Evolutionary conservation across 441 rosid species (phyloP).

Genomic region (Dalechampia spathulata): DNA sequence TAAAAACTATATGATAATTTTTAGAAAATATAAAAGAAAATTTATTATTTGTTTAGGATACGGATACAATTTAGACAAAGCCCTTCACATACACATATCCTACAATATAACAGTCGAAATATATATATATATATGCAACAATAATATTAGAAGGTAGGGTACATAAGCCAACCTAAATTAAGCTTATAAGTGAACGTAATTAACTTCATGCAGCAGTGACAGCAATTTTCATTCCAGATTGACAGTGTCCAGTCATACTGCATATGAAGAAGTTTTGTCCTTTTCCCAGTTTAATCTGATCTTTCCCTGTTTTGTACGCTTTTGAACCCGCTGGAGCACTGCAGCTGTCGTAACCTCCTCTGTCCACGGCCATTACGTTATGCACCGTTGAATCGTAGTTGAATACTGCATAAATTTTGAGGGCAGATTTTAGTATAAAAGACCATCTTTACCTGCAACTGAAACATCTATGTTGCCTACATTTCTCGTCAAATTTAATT

Average conservation of each 20-base stretch:
- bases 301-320: conserved; percentile 35
- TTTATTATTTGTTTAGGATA: too few species aligned
- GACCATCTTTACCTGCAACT: too few species aligned
- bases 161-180: neutral
- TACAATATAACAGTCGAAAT: too few species aligned
- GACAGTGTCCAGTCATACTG: conserved; percentile 34
- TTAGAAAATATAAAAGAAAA: too few species aligned
- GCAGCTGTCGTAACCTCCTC: conserved; percentile 27
- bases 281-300: conserved; percentile 30
- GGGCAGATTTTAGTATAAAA: too few species aligned
- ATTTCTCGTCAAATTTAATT: too few species aligned
- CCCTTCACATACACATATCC: too few species aligned
- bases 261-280: conserved; percentile 45
- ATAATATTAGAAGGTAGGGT: too few species aligned
- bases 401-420: conserved; percentile 48
- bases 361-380: conserved; percentile 36
- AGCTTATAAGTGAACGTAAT: neutral
- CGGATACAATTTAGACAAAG: too few species aligned
- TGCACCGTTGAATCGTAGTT: conserved; percentile 32
- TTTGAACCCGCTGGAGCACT: conserved; percentile 24
- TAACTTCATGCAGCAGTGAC: conserved; percentile 22
- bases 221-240: conserved; percentile 44
- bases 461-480: too few species aligned
- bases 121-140: too few species aligned
- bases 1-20: too few species aligned